Conservation (phyloP, 805 yeast genomes). For the Yamadazyma tumulicola region DNA sequence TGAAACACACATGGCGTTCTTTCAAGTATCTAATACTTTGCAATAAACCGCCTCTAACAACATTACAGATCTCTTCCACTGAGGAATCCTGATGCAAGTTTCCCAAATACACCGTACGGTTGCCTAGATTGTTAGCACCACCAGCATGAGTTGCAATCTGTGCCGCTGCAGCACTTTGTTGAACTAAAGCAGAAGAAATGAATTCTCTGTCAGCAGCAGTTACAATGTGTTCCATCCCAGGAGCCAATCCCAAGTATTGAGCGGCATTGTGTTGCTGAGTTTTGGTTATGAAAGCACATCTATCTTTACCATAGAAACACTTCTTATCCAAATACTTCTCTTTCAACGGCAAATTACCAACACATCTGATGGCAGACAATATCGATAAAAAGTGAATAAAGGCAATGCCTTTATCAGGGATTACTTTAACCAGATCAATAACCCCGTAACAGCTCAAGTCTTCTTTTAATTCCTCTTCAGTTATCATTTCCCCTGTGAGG, state of each 20-base stretch:
- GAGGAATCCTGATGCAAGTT: slow-evolving; percentile 84
- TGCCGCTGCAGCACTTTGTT: slow-evolving; percentile 97
- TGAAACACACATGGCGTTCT: slow-evolving; percentile 89
- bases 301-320: slow-evolving; percentile 88
- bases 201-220: slow-evolving; percentile 65
- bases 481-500: slow-evolving; percentile 40
- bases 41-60: slow-evolving; percentile 89
- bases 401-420: slow-evolving; percentile 79
- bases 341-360: slow-evolving; percentile 62
- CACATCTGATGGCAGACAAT: slow-evolving; percentile 81
- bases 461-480: slow-evolving; percentile 61
- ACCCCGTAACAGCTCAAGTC: slow-evolving; percentile 75
- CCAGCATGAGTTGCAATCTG: slow-evolving; percentile 94
- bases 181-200: slow-evolving; percentile 73
- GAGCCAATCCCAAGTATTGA: slow-evolving; percentile 86
- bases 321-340: slow-evolving; percentile 73
- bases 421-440: slow-evolving; percentile 79
- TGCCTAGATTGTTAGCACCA: slow-evolving; percentile 87
- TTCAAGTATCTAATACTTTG: slow-evolving; percentile 77
- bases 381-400: slow-evolving; percentile 89
- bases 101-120: slow-evolving; percentile 89
- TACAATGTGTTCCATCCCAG: slow-evolving; percentile 78
- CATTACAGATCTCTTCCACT: slow-evolving; percentile 92
- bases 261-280: slow-evolving; percentile 98
- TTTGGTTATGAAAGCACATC: slow-evolving; percentile 91